These are phyloP conservation scores for Mortierella sp. DNA, from an alignment of 371 early-diverging fungal species.

Conservation along the genomic window DNA sequence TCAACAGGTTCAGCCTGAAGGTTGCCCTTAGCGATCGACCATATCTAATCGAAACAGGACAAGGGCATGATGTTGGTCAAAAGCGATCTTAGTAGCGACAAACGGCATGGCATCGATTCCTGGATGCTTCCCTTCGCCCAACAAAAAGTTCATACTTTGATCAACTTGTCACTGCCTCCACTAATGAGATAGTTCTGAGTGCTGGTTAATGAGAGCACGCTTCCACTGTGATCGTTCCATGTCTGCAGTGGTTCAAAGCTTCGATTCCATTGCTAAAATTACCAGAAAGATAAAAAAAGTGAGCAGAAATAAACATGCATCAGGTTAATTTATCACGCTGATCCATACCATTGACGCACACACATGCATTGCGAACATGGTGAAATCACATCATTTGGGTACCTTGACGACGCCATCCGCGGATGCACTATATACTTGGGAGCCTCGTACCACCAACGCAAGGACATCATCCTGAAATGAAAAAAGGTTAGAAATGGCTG, in stretches of 20 bases:
- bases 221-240: constrained; percentile 73
- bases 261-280: constrained; percentile 75
- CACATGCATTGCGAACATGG: background rate
- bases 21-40: constrained; percentile 39
- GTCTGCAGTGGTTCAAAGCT: constrained; percentile 76
- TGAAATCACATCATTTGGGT: constrained; percentile 45
- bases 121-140: background rate
- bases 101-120: background rate
- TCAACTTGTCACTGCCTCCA: constrained; percentile 78
- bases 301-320: constrained; percentile 4
- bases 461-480: constrained; percentile 75
- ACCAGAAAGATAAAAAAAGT: background rate
- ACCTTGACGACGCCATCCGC: constrained; percentile 86
- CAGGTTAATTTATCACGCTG: background rate
- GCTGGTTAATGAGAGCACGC: constrained; percentile 77
- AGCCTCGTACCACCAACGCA: constrained; percentile 64
- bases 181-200: constrained; percentile 72
- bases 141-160: constrained; percentile 64
- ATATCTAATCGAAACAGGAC: constrained; percentile 18
- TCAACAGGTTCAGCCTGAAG: constrained; percentile 30
- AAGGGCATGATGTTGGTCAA: background rate
- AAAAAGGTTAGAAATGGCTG: background rate
- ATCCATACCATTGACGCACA: background rate
- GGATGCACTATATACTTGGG: constrained; percentile 77
- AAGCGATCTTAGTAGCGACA: background rate